Conservation (phyloP, 1,139 yeast species). For the Kurtzmaniella quercitrusa region DNA sequence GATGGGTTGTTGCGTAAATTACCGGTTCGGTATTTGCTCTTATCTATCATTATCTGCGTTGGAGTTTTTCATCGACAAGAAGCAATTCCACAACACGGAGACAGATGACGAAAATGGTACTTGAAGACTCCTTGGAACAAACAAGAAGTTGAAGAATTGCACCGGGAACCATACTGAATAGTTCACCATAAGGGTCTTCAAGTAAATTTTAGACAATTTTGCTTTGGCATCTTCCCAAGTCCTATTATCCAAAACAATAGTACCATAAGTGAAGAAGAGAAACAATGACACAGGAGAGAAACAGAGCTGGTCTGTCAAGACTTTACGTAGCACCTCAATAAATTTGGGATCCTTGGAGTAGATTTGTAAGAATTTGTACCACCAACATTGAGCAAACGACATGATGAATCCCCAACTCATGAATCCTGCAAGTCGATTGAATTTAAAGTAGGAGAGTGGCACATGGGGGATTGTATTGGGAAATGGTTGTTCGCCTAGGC, state of each 20-base stretch:
- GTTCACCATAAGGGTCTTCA: conserved; percentile 74
- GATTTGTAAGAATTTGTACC: conserved; percentile 84
- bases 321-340: conserved; percentile 80
- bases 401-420: conserved; percentile 83
- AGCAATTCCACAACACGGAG: conserved; percentile 93
- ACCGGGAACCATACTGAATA: conserved; percentile 94
- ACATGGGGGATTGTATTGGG: conserved; percentile 10
- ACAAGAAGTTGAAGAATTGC: conserved; percentile 80
- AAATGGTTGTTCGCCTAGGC: conserved; percentile 6
- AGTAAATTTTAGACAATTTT: conserved; percentile 62
- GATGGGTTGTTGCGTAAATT: too few relatives aligned
- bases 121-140: conserved; percentile 76
- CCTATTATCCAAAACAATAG: conserved; percentile 75
- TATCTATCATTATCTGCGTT: conserved; percentile 7
- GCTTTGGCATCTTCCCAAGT: conserved; percentile 57
- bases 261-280: conserved; percentile 79
- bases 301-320: conserved; percentile 81
- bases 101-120: conserved; percentile 89
- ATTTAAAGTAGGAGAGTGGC: conserved; percentile 48
- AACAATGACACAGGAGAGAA: conserved; percentile 84
- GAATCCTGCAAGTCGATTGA: conserved; percentile 72
- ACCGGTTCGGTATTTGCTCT: too few relatives aligned
- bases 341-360: conserved; percentile 79
- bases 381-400: conserved; percentile 80
- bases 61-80: conserved; percentile 70